phyloP scores from a whole-genome alignment of 805 yeast species.

The Kodamaea laetipori region DNA sequence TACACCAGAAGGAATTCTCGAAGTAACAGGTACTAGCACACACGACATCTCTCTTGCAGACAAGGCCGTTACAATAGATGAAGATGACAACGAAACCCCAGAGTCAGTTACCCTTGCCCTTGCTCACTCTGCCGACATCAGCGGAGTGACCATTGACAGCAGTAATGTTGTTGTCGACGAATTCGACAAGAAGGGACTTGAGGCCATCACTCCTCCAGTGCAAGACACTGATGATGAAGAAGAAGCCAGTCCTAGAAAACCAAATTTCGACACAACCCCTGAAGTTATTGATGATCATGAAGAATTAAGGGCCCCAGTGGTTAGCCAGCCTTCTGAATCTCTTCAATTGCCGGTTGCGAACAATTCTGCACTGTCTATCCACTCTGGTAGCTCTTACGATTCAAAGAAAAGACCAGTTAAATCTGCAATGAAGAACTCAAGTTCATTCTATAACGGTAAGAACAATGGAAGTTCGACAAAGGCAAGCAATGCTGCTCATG shows the following conservation, averaged over 20 bases:
- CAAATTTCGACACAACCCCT: constrained; percentile 35
- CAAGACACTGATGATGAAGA: constrained; percentile 17
- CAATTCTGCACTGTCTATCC: constrained; percentile 32
- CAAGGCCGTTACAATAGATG: too few species aligned
- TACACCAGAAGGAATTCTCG: too few species aligned
- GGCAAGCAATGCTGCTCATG: constrained; percentile 49
- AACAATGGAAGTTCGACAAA: constrained; percentile 11
- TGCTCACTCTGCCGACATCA: constrained; percentile 9
- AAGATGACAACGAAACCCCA: constrained; percentile 15
- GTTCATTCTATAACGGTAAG: constrained; percentile 22
- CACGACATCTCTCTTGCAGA: too few species aligned
- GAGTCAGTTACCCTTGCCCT: constrained; percentile 2
- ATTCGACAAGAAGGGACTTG: constrained; percentile 19
- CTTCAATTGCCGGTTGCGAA: constrained; percentile 16
- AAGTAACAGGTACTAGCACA: too few species aligned
- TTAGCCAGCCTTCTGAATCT: constrained; percentile 23
- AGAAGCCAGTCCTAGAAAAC: constrained; percentile 16
- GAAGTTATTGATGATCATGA: constrained; percentile 26
- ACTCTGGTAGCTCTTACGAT: constrained; percentile 25
- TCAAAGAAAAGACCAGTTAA: constrained; percentile 43
- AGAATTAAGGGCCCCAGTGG: constrained; percentile 16
- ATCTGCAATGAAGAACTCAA: constrained; percentile 48
- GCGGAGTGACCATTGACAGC: constrained; percentile 23
- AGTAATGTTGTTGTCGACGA: constrained; percentile 28
- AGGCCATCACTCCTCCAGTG: constrained; percentile 14